Evolutionary conservation across 257 asterid species (phyloP).

Genomic region (Fraxinus cuspidata): DNA sequence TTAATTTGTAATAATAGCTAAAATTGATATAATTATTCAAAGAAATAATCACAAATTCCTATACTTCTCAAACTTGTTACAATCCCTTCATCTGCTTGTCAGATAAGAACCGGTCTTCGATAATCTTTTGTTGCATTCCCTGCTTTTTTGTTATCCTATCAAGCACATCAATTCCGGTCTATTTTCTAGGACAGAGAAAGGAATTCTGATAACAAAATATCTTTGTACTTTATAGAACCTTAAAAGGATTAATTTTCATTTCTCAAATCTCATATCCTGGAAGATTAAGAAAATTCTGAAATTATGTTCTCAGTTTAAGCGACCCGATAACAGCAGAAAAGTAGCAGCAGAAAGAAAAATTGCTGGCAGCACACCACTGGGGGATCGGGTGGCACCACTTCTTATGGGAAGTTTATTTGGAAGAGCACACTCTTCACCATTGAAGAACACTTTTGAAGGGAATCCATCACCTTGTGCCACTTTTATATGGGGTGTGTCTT

Average conservation of each 20-base stretch:
- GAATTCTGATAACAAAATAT: background rate
- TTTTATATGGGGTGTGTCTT: conserved; percentile 32
- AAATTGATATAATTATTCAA: background rate
- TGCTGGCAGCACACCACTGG: conserved; percentile 30
- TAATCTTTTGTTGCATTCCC: background rate
- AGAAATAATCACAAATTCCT: conserved; percentile 8
- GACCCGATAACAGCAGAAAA: conserved; percentile 45
- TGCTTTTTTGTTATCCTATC: background rate
- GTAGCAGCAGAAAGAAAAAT: conserved; percentile 41
- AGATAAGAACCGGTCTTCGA: background rate
- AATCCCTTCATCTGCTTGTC: conserved; percentile 19
- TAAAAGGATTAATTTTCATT: conserved; percentile 2
- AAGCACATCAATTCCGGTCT: background rate
- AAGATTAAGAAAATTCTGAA: conserved; percentile 1
- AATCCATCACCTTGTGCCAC: conserved; percentile 74
- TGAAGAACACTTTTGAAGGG: conserved; percentile 75
- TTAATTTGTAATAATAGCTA: conserved; percentile 10
- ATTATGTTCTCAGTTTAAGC: conserved; percentile 33
- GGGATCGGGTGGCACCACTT: conserved; percentile 30
- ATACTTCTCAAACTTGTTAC: conserved; percentile 13
- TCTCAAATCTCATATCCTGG: conserved; percentile 1
- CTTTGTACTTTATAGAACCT: background rate
- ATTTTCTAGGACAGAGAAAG: conserved; percentile 1
- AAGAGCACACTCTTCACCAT: conserved; percentile 88
- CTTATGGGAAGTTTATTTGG: conserved; percentile 53